A percentile compares a stretch with the other conserved stretches of the same genome.
These are phyloP conservation scores for Rhizopogon rudus DNA, from an alignment of 768 basidiomycete genomes.

Conservation along the genomic window DNA sequence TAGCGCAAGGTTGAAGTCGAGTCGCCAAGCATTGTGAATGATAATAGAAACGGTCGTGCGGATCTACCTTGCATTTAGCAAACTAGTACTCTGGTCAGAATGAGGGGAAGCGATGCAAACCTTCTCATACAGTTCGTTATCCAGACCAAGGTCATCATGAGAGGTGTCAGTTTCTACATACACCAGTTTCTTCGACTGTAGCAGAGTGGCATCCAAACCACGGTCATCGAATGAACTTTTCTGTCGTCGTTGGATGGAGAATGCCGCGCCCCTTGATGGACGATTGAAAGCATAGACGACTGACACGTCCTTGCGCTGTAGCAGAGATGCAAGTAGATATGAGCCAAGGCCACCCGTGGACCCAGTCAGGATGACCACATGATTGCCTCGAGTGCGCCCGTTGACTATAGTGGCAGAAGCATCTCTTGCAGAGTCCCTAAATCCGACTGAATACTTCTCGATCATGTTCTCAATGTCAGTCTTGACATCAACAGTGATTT, in stretches of 20 bases:
- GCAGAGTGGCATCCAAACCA: conserved; percentile 21
- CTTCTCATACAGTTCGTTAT: conserved; percentile 17
- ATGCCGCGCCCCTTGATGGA: neutral
- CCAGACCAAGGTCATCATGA: conserved; percentile 21
- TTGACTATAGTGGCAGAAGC: conserved; percentile 6
- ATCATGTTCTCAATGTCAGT: conserved; percentile 19
- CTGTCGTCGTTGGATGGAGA: conserved; percentile 17
- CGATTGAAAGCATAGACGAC: conserved; percentile 28
- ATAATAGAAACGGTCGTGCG: conserved; percentile 24
- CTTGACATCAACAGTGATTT: neutral
- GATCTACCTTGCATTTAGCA: conserved; percentile 15
- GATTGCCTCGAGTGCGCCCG: neutral
- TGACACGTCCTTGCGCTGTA: conserved; percentile 12
- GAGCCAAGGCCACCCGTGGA: conserved; percentile 35
- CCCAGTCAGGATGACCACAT: conserved; percentile 33
- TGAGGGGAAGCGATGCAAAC: conserved; percentile 10
- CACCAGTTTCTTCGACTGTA: conserved; percentile 24
- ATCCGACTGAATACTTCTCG: conserved; percentile 28
- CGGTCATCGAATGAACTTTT: conserved; percentile 23
- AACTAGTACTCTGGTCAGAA: neutral
- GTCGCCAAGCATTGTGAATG: conserved; percentile 40
- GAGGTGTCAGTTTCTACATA: conserved; percentile 31
- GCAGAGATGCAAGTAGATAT: conserved; percentile 23
- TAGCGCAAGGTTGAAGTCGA: conserved; percentile 45
- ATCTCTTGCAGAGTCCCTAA: neutral